Evolutionary conservation across 805 yeast genomes (phyloP).

Genomic region (Candida peoriensis): DNA sequence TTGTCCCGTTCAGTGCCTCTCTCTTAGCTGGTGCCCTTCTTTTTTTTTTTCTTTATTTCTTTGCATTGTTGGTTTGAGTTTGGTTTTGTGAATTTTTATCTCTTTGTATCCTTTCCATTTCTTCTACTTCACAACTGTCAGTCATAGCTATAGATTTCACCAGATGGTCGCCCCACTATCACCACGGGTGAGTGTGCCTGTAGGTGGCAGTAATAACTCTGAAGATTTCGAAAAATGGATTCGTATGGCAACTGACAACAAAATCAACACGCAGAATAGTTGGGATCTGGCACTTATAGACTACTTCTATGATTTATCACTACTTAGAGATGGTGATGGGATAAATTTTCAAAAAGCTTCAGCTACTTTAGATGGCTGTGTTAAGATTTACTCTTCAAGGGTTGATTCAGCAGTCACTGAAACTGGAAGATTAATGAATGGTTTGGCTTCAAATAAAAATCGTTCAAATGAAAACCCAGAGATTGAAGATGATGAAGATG

Average conservation of each 20-base stretch:
- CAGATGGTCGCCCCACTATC: slow-evolving; percentile 11
- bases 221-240: slow-evolving; percentile 68
- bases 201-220: slow-evolving; percentile 3
- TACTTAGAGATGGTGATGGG: slow-evolving; percentile 65
- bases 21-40: background rate
- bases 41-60: background rate
- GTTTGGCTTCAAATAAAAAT: slow-evolving; percentile 47
- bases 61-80: too few species aligned
- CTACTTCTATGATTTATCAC: slow-evolving; percentile 79
- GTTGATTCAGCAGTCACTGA: slow-evolving; percentile 90
- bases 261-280: slow-evolving; percentile 77
- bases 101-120: too few species aligned
- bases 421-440: slow-evolving; percentile 78
- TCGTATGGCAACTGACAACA: slow-evolving; percentile 76
- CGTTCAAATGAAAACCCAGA: slow-evolving; percentile 21
- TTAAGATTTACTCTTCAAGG: slow-evolving; percentile 84
- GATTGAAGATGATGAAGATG: slow-evolving; percentile 20
- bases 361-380: slow-evolving; percentile 91
- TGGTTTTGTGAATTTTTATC: too few species aligned
- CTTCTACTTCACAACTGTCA: too few species aligned
- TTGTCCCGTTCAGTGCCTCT: too few species aligned
- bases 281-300: slow-evolving; percentile 92
- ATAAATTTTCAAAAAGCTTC: slow-evolving; percentile 90
- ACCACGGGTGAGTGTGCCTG: slow-evolving; percentile 5
- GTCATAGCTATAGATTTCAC: too few species aligned